Conservation (phyloP, 1,284 basidiomycete genomes). For the Laetiporus sulphureus region DNA sequence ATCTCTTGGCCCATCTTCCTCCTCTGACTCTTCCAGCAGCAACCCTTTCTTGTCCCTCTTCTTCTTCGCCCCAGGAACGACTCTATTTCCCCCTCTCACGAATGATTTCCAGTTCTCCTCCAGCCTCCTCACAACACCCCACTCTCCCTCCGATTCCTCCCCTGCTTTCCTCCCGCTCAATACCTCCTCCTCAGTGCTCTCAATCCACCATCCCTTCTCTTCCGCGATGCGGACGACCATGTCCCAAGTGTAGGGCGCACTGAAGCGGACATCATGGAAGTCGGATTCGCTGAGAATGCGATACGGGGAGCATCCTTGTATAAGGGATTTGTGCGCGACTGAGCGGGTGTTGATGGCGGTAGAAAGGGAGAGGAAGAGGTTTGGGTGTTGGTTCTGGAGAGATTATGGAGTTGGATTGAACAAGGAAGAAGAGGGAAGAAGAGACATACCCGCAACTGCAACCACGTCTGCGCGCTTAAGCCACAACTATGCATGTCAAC, state of each 20-base stretch:
- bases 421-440: background rate
- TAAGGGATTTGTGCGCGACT: slow-evolving; percentile 48
- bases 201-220: slow-evolving; percentile 60
- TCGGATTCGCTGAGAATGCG: slow-evolving; percentile 78
- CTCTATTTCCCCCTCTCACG: slow-evolving; percentile 36
- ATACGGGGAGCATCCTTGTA: slow-evolving; percentile 47
- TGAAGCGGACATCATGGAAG: slow-evolving; percentile 48
- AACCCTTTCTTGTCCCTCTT: slow-evolving; percentile 14
- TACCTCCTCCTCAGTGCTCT: slow-evolving; percentile 43
- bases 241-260: slow-evolving; percentile 56
- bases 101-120: slow-evolving; percentile 66
- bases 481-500: slow-evolving; percentile 78
- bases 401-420: background rate
- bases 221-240: slow-evolving; percentile 59
- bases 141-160: slow-evolving; percentile 21
- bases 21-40: slow-evolving; percentile 20
- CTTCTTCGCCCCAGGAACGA: slow-evolving; percentile 10
- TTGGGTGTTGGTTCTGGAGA: slow-evolving; percentile 53
- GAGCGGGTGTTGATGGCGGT: slow-evolving; percentile 71
- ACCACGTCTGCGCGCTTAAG: slow-evolving; percentile 62
- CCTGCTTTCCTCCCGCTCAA: slow-evolving; percentile 47
- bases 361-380: slow-evolving; percentile 74
- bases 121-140: slow-evolving; percentile 59
- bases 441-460: slow-evolving; percentile 51
- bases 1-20: too few relatives aligned